Percentiles rank a stretch among this genome's conserved stretches.
Conservation (phyloP, 306 rosid species). For the Morella rubra region DNA sequence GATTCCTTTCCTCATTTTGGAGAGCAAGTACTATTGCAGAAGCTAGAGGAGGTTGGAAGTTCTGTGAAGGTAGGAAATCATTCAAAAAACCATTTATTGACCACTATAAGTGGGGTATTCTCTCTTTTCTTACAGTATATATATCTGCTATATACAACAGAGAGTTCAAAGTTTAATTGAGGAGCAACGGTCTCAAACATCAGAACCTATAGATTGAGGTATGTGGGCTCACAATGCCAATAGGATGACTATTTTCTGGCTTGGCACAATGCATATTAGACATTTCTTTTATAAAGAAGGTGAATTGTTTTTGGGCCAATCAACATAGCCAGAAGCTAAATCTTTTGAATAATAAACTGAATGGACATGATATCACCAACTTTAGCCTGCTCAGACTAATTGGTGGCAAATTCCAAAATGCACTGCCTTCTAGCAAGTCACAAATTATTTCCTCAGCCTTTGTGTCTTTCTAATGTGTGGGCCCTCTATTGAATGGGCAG, state of each 20-base stretch:
- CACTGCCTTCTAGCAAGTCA: not conserved
- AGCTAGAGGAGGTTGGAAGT: constrained; percentile 90
- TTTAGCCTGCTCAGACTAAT: not conserved
- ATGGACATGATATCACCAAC: not conserved
- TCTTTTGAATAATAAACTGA: not conserved
- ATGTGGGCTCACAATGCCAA: constrained; percentile 22
- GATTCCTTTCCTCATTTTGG: constrained; percentile 49
- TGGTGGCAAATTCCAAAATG: not conserved
- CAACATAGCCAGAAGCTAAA: not conserved
- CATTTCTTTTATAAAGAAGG: not conserved
- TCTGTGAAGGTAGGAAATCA: constrained; percentile 67
- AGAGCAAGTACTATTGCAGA: constrained; percentile 68
- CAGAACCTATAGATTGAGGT: constrained; percentile 54
- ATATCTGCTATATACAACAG: constrained; percentile 46
- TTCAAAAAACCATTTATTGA: not conserved
- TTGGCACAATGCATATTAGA: not conserved
- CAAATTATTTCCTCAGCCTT: not conserved
- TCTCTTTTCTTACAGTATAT: constrained; percentile 29
- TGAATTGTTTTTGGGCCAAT: no score
- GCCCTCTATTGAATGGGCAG: not conserved
- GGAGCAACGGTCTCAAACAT: constrained; percentile 54
- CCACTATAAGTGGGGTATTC: not conserved
- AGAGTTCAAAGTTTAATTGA: constrained; percentile 69
- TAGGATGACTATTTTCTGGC: constrained; percentile 6
- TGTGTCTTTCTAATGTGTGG: not conserved